Percentiles rank a stretch among this genome's conserved stretches.
Evolutionary conservation across 495 filamentous ascomycete species (phyloP).

Genomic region (Tricharina praecox): DNA sequence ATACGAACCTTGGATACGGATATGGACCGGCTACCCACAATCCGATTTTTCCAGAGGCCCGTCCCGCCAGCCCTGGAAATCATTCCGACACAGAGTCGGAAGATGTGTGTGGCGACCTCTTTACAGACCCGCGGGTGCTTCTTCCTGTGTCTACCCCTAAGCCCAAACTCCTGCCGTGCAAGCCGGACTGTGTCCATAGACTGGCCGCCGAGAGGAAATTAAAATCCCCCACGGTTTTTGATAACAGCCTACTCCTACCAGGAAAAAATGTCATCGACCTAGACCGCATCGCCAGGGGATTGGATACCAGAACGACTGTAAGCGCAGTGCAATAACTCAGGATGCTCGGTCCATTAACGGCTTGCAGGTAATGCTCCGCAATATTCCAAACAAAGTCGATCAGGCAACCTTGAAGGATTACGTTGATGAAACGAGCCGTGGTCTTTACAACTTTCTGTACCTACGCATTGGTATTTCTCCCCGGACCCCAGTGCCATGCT

Average conservation of each 20-base stretch:
- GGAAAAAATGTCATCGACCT: slow-evolving; percentile 26
- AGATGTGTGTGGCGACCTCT: no score
- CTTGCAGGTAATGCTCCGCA: slow-evolving; percentile 77
- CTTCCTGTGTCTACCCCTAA: no score
- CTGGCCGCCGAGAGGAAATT: not conserved
- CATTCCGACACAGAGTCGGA: no score
- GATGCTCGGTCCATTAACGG: not conserved
- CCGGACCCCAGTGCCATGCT: no score
- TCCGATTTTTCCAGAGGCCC: no score
- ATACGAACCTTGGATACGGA: no score
- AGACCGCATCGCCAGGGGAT: slow-evolving; percentile 20
- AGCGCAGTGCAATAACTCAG: not conserved
- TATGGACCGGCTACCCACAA: no score
- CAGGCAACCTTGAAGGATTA: slow-evolving; percentile 61
- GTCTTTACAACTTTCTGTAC: slow-evolving; percentile 88
- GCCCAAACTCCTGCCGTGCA: no score
- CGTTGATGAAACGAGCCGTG: slow-evolving; percentile 58
- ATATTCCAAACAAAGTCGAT: slow-evolving; percentile 83
- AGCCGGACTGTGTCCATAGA: not conserved
- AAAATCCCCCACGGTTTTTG: no score
- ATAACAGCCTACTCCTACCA: no score
- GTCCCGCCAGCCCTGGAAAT: no score
- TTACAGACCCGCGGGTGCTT: no score
- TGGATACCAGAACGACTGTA: slow-evolving; percentile 27
- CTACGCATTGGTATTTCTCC: slow-evolving; percentile 61